phyloP scores from a whole-genome alignment of 78 protist species.

The Isochrysis galbana region DNA sequence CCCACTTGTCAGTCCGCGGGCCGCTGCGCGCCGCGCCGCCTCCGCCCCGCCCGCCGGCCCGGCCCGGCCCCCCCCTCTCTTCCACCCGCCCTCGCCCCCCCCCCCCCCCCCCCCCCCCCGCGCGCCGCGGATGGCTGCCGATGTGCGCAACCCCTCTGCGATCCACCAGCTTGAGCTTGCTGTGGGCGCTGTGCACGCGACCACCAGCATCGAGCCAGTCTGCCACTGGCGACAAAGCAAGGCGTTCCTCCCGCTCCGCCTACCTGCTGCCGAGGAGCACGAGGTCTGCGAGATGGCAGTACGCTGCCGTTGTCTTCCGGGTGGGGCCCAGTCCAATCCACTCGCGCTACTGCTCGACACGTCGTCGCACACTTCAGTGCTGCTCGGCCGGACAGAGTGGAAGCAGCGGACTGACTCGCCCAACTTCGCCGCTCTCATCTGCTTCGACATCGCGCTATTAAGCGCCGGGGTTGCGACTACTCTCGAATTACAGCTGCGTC shows the following conservation, averaged over 20 bases:
- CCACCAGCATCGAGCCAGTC: background rate
- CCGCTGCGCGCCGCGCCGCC: too few relatives aligned
- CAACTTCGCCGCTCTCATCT: background rate
- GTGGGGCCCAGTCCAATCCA: background rate
- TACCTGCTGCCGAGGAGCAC: background rate
- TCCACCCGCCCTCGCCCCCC: too few relatives aligned
- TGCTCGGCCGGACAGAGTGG: background rate
- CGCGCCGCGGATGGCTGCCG: too few relatives aligned
- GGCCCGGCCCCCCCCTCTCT: too few relatives aligned
- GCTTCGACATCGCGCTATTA: background rate
- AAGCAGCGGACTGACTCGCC: background rate
- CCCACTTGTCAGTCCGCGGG: too few relatives aligned
- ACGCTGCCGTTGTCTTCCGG: background rate
- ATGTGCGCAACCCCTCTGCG: too few relatives aligned
- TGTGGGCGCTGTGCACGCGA: background rate
- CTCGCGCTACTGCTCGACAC: background rate
- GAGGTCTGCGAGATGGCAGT: background rate
- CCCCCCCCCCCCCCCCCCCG: too few relatives aligned
- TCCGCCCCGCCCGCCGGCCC: too few relatives aligned
- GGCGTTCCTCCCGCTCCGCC: background rate
- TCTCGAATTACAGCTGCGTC: background rate
- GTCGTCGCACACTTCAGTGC: background rate
- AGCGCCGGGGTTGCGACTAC: background rate
- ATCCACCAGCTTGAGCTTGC: background rate
- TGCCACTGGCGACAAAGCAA: background rate